A percentile compares a stretch with the other conserved stretches of the same genome.
Conservation (phyloP, 1,284 basidiomycete species). For the Ceraceosorus bombacis region DNA sequence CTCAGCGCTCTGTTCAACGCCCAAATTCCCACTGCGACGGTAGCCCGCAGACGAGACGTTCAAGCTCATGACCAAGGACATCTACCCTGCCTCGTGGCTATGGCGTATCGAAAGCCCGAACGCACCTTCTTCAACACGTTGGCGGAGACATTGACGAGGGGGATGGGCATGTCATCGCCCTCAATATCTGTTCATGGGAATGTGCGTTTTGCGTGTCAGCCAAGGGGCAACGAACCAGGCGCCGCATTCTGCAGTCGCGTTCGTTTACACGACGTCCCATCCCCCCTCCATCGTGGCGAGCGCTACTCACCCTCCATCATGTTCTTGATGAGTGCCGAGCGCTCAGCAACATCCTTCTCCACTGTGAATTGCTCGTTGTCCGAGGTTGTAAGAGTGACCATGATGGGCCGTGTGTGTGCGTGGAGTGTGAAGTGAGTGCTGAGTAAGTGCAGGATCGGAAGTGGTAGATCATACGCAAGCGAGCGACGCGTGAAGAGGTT, state of each 20-base stretch:
- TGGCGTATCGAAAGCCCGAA: neutral
- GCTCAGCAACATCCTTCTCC: conserved; percentile 88
- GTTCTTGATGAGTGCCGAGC: conserved; percentile 94
- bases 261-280: too few species aligned
- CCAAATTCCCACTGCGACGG: too few species aligned
- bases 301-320: conserved; percentile 83
- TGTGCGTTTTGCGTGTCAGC: too few species aligned
- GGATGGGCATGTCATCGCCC: conserved; percentile 66
- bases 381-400: conserved; percentile 56
- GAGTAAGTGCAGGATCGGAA: too few species aligned
- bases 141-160: conserved; percentile 91
- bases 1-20: neutral
- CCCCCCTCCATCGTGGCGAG: neutral
- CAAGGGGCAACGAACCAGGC: too few species aligned
- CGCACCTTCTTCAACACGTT: conserved; percentile 89
- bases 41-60: too few species aligned
- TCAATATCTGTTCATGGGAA: conserved; percentile 25
- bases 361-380: conserved; percentile 93
- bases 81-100: too few species aligned
- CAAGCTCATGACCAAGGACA: too few species aligned
- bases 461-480: too few species aligned
- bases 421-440: neutral
- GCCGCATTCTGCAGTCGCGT: too few species aligned
- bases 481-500: too few species aligned
- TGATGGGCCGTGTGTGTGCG: conserved; percentile 4